Percentiles rank a stretch among this genome's conserved stretches.
phyloP scores from a whole-genome alignment of 2,329 filamentous ascomycete genomes.

The Ophiosphaerella narmari region DNA sequence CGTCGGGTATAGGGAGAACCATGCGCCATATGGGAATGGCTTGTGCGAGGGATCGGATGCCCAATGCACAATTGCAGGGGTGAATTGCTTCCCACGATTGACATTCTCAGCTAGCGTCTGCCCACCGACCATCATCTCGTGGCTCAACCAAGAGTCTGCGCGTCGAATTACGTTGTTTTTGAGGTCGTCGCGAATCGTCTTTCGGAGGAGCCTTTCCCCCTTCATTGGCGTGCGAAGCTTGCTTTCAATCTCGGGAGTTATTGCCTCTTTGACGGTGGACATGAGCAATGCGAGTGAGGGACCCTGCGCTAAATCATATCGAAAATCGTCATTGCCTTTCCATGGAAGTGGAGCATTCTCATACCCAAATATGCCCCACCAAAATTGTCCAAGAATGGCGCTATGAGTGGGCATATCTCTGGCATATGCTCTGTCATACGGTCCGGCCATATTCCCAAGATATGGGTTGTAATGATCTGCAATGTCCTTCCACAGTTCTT shows the following conservation, averaged over 20 bases:
- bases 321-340: slow-evolving; percentile 48
- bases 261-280: slow-evolving; percentile 4
- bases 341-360: slow-evolving; percentile 46
- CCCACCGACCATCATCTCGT: slow-evolving; percentile 50
- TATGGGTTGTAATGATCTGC: slow-evolving; percentile 46
- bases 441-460: slow-evolving; percentile 43
- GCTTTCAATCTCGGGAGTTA: slow-evolving; percentile 3
- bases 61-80: slow-evolving; percentile 55
- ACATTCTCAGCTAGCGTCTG: slow-evolving; percentile 9
- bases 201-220: not conserved
- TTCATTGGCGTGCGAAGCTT: slow-evolving; percentile 1
- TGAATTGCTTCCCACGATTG: slow-evolving; percentile 33
- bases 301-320: slow-evolving; percentile 50
- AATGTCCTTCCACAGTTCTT: slow-evolving; percentile 43
- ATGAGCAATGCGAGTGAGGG: slow-evolving; percentile 47
- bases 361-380: slow-evolving; percentile 52
- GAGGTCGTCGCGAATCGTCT: slow-evolving; percentile 36
- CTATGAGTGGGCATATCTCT: slow-evolving; percentile 49
- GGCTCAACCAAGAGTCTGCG: slow-evolving; percentile 50
- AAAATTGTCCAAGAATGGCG: slow-evolving; percentile 49
- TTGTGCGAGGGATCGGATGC: slow-evolving; percentile 47
- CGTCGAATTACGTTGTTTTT: slow-evolving; percentile 34
- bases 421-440: slow-evolving; percentile 48
- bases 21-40: slow-evolving; percentile 16
- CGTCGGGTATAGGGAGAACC: slow-evolving; percentile 39